Evolutionary conservation across 2,329 filamentous ascomycete genomes (phyloP), one percentile per base, ranked within the genome.

Genomic region (Nemania sp.): DNA sequence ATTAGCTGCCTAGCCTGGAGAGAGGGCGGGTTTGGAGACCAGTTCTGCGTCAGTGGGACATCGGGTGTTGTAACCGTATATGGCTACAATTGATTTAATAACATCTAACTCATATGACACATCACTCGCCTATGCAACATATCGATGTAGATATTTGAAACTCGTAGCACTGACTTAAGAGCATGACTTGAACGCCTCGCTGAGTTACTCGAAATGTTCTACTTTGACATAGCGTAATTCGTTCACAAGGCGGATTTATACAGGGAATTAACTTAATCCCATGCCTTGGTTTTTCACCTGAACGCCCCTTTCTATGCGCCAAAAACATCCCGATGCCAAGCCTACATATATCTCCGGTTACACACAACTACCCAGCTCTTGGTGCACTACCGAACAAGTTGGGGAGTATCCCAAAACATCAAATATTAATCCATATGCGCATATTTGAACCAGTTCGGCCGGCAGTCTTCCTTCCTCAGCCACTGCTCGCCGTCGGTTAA

Each of bases 361-460:
- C 43, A 56, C 55, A 60, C 32, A 47, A 59, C 55, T 66, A 64
- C 59, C 55, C 59, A 67, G 63, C 63, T 62, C 74, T 41, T 73
- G 73, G 62, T 73, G 73, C 70, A 74, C 69, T 71, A 70, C 69
- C 66, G 61, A 60, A 66, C 57, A 65, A 71, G 69, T 68, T 70
- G 70, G 66, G 68, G 68, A 32, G 18, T 62, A 66, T 66, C 62
- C 61, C 59, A 62, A 62, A 60, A 65, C 57, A 45, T 27, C 26
- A 52, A 35, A 8, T 22, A 59, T 69, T 81, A 97, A 76, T 89
- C 90, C 86, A 92, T 93, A 61, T 94, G 93, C 22, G 92, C 93
- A 77, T 92, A 96, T 82, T 98, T 97, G 87, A 99, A 98, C 93
- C 96, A 99, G 79, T 94, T 94, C 20, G 95, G 93, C 69, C 96